phyloP scores from a whole-genome alignment of 768 basidiomycete genomes.

The Punctularia strigosozonata region DNA sequence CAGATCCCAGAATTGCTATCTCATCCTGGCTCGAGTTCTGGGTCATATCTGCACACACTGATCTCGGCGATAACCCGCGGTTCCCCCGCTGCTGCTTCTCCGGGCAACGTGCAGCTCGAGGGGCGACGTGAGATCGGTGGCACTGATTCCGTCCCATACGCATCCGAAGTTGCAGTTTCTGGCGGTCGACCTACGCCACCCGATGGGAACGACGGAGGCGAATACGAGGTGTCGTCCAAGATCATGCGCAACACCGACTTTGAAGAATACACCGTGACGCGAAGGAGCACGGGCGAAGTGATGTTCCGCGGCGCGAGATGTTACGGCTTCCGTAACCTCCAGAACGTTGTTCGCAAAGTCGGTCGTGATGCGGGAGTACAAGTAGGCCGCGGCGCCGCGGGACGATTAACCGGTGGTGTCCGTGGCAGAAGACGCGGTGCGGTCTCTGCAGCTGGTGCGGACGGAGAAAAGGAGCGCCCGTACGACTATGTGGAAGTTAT shows the following conservation, averaged over 20 bases:
- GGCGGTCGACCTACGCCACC: constrained; percentile 25
- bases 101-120: constrained; percentile 31
- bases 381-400: constrained; percentile 60
- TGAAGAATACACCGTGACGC: constrained; percentile 54
- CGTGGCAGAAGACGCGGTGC: constrained; percentile 14
- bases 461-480: constrained; percentile 28
- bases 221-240: constrained; percentile 40
- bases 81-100: neutral
- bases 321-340: constrained; percentile 94
- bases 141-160: constrained; percentile 86
- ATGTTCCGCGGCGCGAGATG: constrained; percentile 92
- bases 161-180: constrained; percentile 58
- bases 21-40: neutral
- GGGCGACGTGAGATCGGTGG: constrained; percentile 72
- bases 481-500: constrained; percentile 97
- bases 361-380: constrained; percentile 74
- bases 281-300: constrained; percentile 36
- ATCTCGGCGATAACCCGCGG: neutral
- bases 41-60: neutral
- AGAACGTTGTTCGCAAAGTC: constrained; percentile 91
- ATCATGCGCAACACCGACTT: constrained; percentile 65
- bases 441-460: constrained; percentile 15
- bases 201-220: too few relatives aligned
- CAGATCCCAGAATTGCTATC: neutral
- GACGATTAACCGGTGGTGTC: constrained; percentile 24